phyloP scores from a whole-genome alignment of 139 green algal species.

The Volvox africanus region DNA sequence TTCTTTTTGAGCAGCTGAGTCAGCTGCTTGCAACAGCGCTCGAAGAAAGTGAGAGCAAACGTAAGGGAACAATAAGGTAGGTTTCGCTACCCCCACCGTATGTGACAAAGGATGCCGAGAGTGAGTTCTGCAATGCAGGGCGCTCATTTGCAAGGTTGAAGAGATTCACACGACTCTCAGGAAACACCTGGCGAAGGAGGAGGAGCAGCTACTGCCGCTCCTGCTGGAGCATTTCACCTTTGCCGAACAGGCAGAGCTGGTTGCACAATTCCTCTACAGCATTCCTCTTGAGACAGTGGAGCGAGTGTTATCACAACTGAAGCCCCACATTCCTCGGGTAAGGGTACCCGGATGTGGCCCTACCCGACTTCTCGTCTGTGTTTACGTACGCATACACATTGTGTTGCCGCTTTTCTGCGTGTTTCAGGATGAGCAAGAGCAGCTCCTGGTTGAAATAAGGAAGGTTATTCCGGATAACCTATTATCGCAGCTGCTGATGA shows the following conservation, averaged over 20 bases:
- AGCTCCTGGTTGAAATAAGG: constrained; percentile 69
- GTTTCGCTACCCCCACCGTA: not conserved
- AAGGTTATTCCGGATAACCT: constrained; percentile 79
- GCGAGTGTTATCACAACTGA: constrained; percentile 85
- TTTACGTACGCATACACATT: too few species aligned
- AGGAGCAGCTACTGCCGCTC: constrained; percentile 96
- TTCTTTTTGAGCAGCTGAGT: constrained; percentile 90
- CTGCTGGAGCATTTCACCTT: constrained; percentile 89
- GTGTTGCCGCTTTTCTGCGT: not conserved
- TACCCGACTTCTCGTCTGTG: not conserved
- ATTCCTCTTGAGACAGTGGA: constrained; percentile 91
- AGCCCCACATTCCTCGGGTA: constrained; percentile 68
- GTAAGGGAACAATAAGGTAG: constrained; percentile 67
- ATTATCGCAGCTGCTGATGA: constrained; percentile 83
- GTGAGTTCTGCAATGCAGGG: constrained; percentile 37
- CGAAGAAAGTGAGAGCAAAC: constrained; percentile 58
- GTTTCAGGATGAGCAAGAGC: constrained; percentile 61
- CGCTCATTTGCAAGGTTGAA: constrained; percentile 79
- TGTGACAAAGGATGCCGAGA: not conserved
- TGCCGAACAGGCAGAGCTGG: constrained; percentile 88
- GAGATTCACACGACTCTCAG: constrained; percentile 90
- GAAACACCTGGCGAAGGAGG: constrained; percentile 96
- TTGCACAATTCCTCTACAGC: constrained; percentile 95
- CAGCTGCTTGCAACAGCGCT: constrained; percentile 74
- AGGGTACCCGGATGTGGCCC: not conserved